Evolutionary conservation across 805 yeast genomes (phyloP).

Genomic region (Saturnispora silvae): DNA sequence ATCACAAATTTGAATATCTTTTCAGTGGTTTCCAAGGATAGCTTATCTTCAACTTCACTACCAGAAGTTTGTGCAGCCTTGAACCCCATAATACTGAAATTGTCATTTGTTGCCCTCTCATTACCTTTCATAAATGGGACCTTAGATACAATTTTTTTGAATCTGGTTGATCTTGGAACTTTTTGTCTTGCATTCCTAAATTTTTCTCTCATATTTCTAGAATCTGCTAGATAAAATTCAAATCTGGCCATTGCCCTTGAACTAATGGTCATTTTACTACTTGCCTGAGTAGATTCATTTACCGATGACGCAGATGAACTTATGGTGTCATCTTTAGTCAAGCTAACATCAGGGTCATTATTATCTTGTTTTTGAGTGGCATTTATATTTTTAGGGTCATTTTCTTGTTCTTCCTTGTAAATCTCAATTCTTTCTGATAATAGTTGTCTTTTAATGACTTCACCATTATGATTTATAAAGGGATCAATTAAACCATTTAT

Average conservation of each 20-base stretch:
- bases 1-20: conserved; percentile 56
- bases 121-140: conserved; percentile 42
- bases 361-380: not conserved
- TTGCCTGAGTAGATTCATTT: not conserved
- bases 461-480: conserved; percentile 32
- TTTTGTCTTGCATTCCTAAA: conserved; percentile 9
- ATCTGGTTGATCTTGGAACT: conserved; percentile 14
- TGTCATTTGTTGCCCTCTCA: conserved; percentile 24
- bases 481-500: conserved; percentile 35
- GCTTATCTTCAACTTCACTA: conserved; percentile 8
- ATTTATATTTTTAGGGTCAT: conserved; percentile 6
- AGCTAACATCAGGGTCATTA: not conserved
- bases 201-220: conserved; percentile 10
- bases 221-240: conserved; percentile 12
- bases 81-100: conserved; percentile 7
- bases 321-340: not conserved
- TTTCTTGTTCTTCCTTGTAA: conserved; percentile 16
- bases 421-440: conserved; percentile 21
- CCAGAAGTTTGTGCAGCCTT: not conserved
- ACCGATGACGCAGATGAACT: no score
- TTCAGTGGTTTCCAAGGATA: conserved; percentile 44
- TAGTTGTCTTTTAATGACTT: conserved; percentile 27
- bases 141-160: conserved; percentile 20
- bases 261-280: not conserved
- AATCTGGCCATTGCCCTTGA: conserved; percentile 6